Evolutionary conservation across 805 yeast genomes (phyloP).

Genomic region (Cyberlindnera mrakii): DNA sequence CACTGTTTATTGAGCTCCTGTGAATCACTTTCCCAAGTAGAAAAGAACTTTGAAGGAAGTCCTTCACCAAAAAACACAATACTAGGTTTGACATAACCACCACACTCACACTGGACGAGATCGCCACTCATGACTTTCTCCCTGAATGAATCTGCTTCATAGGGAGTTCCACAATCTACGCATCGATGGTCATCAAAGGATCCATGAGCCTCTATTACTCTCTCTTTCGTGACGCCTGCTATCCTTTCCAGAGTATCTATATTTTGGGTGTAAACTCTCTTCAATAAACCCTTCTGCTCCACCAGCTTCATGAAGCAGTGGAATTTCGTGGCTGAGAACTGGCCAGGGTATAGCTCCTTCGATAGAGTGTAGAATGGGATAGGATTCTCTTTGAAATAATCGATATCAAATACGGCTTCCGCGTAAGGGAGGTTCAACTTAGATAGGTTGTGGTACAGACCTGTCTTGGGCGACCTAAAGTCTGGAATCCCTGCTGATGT

Average conservation of each 20-base stretch:
- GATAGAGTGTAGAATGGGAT: conserved; percentile 82
- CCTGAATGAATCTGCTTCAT: conserved; percentile 42
- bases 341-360: conserved; percentile 82
- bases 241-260: conserved; percentile 87
- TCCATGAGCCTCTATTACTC: conserved; percentile 89
- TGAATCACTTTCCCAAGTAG: conserved; percentile 53
- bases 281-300: conserved; percentile 54
- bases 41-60: conserved; percentile 66
- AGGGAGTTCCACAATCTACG: conserved; percentile 59
- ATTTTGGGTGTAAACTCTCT: conserved; percentile 84
- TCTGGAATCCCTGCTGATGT: conserved; percentile 95
- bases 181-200: conserved; percentile 85
- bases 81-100: conserved; percentile 83
- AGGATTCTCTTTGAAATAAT: conserved; percentile 69
- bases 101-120: conserved; percentile 53
- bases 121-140: conserved; percentile 28
- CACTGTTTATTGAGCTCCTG: conserved; percentile 35
- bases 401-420: conserved; percentile 93
- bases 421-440: conserved; percentile 79
- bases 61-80: conserved; percentile 94
- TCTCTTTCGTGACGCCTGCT: conserved; percentile 65
- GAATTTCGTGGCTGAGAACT: conserved; percentile 75
- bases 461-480: conserved; percentile 86
- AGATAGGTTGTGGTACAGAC: conserved; percentile 74
- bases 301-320: conserved; percentile 67